phyloP scores from a whole-genome alignment of 176 grass and related monocot species.

The Aegilops tauschii region DNA sequence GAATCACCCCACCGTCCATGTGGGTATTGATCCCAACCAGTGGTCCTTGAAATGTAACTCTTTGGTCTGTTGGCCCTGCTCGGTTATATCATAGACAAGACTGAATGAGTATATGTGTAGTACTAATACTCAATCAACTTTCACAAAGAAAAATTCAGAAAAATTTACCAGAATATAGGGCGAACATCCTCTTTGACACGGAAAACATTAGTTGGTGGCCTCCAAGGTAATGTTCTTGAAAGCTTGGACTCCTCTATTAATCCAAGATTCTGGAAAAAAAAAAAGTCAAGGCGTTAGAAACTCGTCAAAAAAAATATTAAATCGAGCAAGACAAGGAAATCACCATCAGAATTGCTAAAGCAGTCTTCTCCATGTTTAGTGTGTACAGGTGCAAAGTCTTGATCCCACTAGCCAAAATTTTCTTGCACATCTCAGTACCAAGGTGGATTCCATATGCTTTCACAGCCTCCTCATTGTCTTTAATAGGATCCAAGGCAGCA shows the following conservation, averaged over 20 bases:
- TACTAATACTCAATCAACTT: background rate
- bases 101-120: background rate
- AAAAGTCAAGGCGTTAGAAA: background rate
- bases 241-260: slow-evolving; percentile 75
- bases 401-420: slow-evolving; percentile 79
- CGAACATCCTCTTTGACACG: slow-evolving; percentile 88
- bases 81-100: slow-evolving; percentile 1
- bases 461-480: slow-evolving; percentile 87
- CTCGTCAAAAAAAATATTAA: slow-evolving; percentile 7
- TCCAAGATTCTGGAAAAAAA: slow-evolving; percentile 67
- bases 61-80: slow-evolving; percentile 92
- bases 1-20: slow-evolving; percentile 51
- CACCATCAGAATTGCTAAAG: slow-evolving; percentile 78
- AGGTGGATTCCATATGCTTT: slow-evolving; percentile 80
- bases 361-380: slow-evolving; percentile 85
- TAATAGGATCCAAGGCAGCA: slow-evolving; percentile 72
- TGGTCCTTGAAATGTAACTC: slow-evolving; percentile 79
- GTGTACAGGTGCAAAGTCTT: slow-evolving; percentile 91
- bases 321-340: slow-evolving; percentile 11
- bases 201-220: slow-evolving; percentile 72
- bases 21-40: slow-evolving; percentile 83
- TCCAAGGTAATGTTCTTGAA: slow-evolving; percentile 80
- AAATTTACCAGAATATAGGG: slow-evolving; percentile 86
- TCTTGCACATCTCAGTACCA: slow-evolving; percentile 93
- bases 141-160: background rate